phyloP scores from a whole-genome alignment of 495 filamentous ascomycete genomes.

The Penicillium egyptiacum region DNA sequence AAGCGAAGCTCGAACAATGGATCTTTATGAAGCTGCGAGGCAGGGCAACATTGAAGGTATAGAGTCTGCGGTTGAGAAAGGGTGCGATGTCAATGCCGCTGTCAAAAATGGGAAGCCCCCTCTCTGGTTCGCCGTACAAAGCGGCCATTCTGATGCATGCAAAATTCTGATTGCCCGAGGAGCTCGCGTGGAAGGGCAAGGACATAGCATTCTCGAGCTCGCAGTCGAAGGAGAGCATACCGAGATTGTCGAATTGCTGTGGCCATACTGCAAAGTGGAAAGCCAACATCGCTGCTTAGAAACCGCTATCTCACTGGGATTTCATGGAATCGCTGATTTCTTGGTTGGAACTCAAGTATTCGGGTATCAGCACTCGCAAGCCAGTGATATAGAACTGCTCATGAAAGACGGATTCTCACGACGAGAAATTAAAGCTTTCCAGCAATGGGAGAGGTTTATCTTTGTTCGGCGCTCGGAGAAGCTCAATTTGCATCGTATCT shows the following conservation, averaged over 20 bases:
- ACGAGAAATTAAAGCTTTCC: background rate
- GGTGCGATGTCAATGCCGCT: background rate
- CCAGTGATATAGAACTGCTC: background rate
- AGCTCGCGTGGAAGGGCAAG: background rate
- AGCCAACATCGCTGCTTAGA: background rate
- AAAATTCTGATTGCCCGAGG: background rate
- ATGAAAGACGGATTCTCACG: background rate
- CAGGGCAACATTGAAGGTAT: background rate
- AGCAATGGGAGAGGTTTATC: slow-evolving; percentile 4
- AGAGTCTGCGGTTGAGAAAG: background rate
- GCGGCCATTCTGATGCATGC: background rate
- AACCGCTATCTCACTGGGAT: background rate
- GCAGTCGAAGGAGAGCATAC: background rate
- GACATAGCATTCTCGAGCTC: background rate
- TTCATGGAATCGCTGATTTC: slow-evolving; percentile 2
- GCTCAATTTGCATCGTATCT: background rate
- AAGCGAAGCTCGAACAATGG: background rate
- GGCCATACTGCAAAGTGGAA: background rate
- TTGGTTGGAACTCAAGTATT: background rate
- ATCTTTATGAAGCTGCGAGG: background rate
- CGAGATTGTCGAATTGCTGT: background rate
- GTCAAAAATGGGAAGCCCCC: background rate
- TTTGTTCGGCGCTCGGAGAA: background rate
- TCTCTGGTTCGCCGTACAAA: background rate
- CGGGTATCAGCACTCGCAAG: background rate